Base-by-base conservation (phyloP, 192 early-diverging fungal species). In the Irineochytrium annulatum region DNA sequence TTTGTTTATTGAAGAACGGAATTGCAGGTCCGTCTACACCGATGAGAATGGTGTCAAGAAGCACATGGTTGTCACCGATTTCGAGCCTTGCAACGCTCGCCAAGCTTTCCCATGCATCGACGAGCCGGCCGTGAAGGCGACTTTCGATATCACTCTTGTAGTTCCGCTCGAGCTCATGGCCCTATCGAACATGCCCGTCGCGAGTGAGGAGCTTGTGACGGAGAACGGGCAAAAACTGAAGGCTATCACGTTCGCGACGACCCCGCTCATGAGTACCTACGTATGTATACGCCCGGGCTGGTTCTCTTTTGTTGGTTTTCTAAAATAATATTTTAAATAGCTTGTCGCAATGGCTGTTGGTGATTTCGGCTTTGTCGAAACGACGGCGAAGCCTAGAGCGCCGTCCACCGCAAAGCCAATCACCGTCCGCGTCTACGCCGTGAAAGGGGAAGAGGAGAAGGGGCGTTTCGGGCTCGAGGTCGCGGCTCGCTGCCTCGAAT, bases 81-180 rank as follows among this genome's bases (percentile, higher is more conserved):
- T 97, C 63, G 92, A 97, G 79, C 81, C 93, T 8, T 93, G 91
- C 20, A 87, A 94, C 67, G 89, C 89, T 28, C 87, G 95, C 55
- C 84, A 90, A 31, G 87, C 89, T 16, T 89, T 98, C 72, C 96
- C 96, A n/a, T 97, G 88, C 71, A 97, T 87, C 86, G 95, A 99
- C 74, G 96, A 97, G 78, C 96, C 96, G 32, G 81, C 85, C 55
- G 82, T 91, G 43, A 99, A 99, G 77, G 93, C 95, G 29, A 93
- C 90, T 0, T 99, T 97, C 55, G 90, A 94, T 62, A 81, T 95
- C 35, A 91, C 88, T 2, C 76, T 98, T 57, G 77, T 85, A 35
- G 90, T 98, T 32, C 79, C 76, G 27, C 76, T 77, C 28, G 77
- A 86, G 14, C 73, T 93, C 44, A 85, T 83, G 24, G 95, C 92